A percentile compares a stretch with the other conserved stretches of the same genome.
phyloP scores from a whole-genome alignment of 257 asterid species.

The Solanum pinnatisectum region DNA sequence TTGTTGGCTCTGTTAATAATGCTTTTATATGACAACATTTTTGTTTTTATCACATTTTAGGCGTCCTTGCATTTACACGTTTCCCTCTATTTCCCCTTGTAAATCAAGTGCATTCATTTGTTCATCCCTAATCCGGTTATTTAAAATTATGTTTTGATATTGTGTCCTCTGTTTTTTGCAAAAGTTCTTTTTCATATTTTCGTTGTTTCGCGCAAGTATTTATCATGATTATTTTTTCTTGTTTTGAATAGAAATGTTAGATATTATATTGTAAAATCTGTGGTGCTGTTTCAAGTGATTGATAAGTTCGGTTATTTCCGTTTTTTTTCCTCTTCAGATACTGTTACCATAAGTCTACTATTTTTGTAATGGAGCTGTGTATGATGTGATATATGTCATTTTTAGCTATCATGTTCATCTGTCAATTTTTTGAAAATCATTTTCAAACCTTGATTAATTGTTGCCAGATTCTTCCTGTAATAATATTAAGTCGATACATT shows the following conservation, averaged over 20 bases:
- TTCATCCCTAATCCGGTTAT: neutral
- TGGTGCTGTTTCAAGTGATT: constrained; percentile 11
- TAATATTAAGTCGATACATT: neutral
- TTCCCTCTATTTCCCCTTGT: neutral
- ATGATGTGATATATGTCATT: constrained; percentile 21
- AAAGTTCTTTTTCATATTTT: neutral
- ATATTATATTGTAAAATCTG: neutral
- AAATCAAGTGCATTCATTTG: neutral
- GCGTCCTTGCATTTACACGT: neutral
- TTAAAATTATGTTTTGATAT: neutral
- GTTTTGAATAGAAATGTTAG: neutral
- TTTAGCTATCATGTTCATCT: neutral
- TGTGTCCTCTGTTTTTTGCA: neutral
- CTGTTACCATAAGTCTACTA: constrained; percentile 7
- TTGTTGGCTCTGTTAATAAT: neutral
- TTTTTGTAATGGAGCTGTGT: constrained; percentile 21
- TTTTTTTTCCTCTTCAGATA: constrained; percentile 1
- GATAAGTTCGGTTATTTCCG: constrained; percentile 25
- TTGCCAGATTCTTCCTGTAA: constrained; percentile 4
- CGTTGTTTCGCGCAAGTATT: neutral
- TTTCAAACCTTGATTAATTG: constrained; percentile 7
- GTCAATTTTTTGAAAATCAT: constrained; percentile 5
- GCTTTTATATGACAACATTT: neutral
- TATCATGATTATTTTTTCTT: neutral
- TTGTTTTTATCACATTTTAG: neutral